These are phyloP conservation scores for Rhodamnia argentea DNA, from an alignment of 345 rosid species.

Conservation along the genomic window DNA sequence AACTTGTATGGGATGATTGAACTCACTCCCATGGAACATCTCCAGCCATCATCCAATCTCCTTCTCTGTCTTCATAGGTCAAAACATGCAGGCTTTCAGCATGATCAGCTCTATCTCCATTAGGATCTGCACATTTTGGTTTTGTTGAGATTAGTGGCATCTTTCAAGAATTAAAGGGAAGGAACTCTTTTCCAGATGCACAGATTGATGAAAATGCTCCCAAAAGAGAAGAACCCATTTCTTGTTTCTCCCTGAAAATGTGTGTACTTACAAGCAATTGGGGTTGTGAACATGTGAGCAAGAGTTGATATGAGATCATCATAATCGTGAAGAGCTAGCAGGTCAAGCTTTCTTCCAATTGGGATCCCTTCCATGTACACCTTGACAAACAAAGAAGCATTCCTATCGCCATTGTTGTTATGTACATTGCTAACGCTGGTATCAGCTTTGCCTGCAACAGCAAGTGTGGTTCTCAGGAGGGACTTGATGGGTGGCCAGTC, in stretches of 20 bases:
- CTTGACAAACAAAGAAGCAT: conserved; percentile 30
- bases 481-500: conserved; percentile 30
- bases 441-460: conserved; percentile 1
- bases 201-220: not conserved
- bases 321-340: conserved; percentile 33
- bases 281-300: conserved; percentile 24
- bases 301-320: conserved; percentile 19
- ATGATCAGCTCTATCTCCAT: not conserved
- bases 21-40: conserved; percentile 63
- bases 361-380: conserved; percentile 63
- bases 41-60: conserved; percentile 65
- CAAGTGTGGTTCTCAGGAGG: conserved; percentile 14
- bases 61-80: conserved; percentile 54
- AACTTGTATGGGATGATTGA: not conserved
- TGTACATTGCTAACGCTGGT: not conserved
- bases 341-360: conserved; percentile 57
- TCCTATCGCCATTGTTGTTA: not conserved
- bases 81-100: conserved; percentile 11
- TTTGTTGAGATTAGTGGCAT: not conserved
- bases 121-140: conserved; percentile 1
- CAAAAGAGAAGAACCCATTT: not conserved
- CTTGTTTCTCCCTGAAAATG: not conserved
- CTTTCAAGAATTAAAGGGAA: not conserved
- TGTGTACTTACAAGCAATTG: conserved; percentile 21
- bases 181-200: not conserved